A percentile compares a stretch with the other conserved stretches of the same genome.
Conservation (phyloP, 2,329 filamentous ascomycete species). For the Fusarium virguliforme region DNA sequence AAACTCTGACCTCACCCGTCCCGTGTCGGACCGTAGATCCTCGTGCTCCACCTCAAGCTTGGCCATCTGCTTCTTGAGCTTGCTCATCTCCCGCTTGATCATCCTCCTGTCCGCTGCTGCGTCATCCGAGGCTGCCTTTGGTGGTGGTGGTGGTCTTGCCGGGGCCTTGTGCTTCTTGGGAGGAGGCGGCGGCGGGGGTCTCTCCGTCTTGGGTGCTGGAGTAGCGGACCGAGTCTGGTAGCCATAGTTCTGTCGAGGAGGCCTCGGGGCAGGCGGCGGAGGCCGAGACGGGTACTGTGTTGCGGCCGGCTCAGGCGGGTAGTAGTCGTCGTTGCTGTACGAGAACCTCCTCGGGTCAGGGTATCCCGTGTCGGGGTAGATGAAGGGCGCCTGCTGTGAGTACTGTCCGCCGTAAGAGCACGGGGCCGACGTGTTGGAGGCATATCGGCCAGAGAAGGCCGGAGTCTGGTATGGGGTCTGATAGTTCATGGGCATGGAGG, state of each 20-base stretch:
- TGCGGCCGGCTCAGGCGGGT: neutral
- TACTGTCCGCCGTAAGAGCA: neutral
- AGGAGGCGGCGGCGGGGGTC: neutral
- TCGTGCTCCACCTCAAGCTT: neutral
- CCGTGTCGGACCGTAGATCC: neutral
- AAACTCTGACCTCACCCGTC: neutral
- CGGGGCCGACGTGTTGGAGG: slow-evolving; percentile 2
- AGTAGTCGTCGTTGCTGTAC: slow-evolving; percentile 3
- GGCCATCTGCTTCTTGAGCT: neutral
- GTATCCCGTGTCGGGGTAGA: slow-evolving; percentile 1
- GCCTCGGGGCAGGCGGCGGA: neutral
- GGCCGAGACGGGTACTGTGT: neutral
- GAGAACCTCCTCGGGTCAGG: slow-evolving; percentile 3
- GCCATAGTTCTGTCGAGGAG: neutral
- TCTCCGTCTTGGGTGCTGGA: neutral
- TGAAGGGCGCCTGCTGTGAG: neutral
- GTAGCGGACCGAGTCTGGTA: neutral
- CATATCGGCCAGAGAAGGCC: neutral
- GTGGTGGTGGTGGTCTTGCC: neutral
- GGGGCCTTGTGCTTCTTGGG: neutral
- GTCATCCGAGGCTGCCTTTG: neutral
- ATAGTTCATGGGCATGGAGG: neutral
- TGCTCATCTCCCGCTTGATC: neutral
- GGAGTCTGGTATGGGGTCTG: neutral
- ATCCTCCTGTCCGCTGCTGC: neutral